phyloP scores from a whole-genome alignment of 257 asterid genomes.

The Haberlea rhodopensis region DNA sequence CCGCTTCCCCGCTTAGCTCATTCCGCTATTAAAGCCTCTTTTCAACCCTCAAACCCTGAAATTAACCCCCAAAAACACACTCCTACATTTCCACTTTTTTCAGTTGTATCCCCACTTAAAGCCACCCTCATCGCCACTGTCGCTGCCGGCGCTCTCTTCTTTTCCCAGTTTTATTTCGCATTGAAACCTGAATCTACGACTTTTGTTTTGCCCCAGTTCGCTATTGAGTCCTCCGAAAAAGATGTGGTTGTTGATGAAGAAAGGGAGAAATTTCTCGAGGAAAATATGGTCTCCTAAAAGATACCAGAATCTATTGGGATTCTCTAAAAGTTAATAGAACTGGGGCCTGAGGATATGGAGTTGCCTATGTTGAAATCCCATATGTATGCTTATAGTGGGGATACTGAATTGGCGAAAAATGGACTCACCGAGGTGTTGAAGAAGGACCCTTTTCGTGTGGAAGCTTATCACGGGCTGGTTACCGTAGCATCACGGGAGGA shows the following conservation, averaged over 20 bases:
- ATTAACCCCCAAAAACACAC: background rate
- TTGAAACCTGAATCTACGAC: constrained; percentile 33
- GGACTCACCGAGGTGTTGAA: constrained; percentile 57
- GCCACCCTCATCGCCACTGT: constrained; percentile 39
- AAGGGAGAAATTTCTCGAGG: constrained; percentile 49
- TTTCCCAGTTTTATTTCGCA: constrained; percentile 30
- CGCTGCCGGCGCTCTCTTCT: constrained; percentile 46
- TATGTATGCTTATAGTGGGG: constrained; percentile 52
- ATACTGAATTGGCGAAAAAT: constrained; percentile 46
- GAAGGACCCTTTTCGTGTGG: constrained; percentile 77
- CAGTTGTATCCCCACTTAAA: constrained; percentile 36
- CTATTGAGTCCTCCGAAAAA: too few species aligned
- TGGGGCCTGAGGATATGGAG: too few species aligned
- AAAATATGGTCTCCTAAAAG: constrained; percentile 42
- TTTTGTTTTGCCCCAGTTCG: constrained; percentile 34
- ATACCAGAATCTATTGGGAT: too few species aligned
- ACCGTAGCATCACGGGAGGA: constrained; percentile 65
- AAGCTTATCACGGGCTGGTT: too few species aligned
- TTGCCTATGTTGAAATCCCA: too few species aligned
- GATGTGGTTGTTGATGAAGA: constrained; percentile 42
- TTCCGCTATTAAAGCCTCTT: constrained; percentile 37
- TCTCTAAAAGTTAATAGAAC: too few species aligned
- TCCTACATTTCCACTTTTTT: too few species aligned
- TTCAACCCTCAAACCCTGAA: constrained; percentile 21
- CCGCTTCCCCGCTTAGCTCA: too few species aligned